Conservation (phyloP, 2,329 filamentous ascomycete genomes). For the Sporothrix mexicana region DNA sequence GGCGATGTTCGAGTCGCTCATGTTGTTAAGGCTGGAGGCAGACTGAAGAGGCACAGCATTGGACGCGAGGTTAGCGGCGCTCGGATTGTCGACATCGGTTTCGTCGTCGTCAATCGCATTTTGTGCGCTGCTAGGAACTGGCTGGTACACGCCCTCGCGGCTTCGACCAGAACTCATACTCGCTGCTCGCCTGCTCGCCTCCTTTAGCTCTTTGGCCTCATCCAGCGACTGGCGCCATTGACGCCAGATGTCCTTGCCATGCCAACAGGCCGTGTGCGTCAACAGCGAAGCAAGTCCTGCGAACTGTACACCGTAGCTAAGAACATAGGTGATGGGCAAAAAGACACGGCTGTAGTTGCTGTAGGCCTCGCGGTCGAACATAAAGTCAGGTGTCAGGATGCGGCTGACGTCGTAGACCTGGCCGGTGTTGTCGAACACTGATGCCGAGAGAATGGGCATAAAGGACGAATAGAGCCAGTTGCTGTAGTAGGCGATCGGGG, state of each 20-base stretch:
- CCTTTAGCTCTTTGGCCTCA: slow-evolving; percentile 53
- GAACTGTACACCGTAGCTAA: slow-evolving; percentile 87
- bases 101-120: slow-evolving; percentile 32
- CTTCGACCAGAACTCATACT: neutral
- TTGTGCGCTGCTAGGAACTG: slow-evolving; percentile 5
- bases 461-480: slow-evolving; percentile 83
- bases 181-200: slow-evolving; percentile 2
- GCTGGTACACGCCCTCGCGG: slow-evolving; percentile 30
- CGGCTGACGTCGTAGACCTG: slow-evolving; percentile 80
- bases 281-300: slow-evolving; percentile 79
- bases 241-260: slow-evolving; percentile 79
- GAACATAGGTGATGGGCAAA: slow-evolving; percentile 82
- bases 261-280: slow-evolving; percentile 83
- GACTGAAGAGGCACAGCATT: slow-evolving; percentile 34
- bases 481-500: slow-evolving; percentile 79
- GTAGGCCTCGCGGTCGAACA: slow-evolving; percentile 80
- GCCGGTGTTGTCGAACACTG: slow-evolving; percentile 85
- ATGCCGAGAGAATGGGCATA: slow-evolving; percentile 83
- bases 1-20: slow-evolving; percentile 47
- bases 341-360: slow-evolving; percentile 83
- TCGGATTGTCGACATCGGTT: slow-evolving; percentile 34
- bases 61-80: slow-evolving; percentile 27
- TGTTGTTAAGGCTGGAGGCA: slow-evolving; percentile 17
- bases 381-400: slow-evolving; percentile 76
- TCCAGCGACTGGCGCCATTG: slow-evolving; percentile 74